Evolutionary conservation across 1,284 basidiomycete genomes (phyloP).

Genomic region (Heterobasidion parviporum): DNA sequence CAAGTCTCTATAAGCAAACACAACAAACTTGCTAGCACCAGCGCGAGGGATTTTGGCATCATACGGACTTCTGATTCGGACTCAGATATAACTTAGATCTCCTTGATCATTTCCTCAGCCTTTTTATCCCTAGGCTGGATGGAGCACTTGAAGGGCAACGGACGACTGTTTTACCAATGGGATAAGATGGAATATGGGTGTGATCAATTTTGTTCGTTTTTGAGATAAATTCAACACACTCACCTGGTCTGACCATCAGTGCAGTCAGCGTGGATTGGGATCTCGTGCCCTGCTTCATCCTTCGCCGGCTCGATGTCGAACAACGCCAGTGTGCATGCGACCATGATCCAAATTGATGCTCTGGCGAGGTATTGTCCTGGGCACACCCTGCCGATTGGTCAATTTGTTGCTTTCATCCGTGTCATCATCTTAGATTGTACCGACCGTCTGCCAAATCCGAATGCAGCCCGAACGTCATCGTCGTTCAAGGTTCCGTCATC

Average conservation of each 20-base stretch:
- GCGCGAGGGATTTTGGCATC: too few relatives aligned
- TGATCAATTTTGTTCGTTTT: too few relatives aligned
- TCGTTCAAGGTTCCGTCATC: constrained; percentile 7
- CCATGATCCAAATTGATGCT: constrained; percentile 8
- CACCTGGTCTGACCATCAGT: neutral
- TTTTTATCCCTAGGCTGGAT: neutral
- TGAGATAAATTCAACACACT: neutral
- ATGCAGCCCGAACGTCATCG: constrained; percentile 7
- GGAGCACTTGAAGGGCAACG: neutral
- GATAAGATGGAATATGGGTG: too few relatives aligned
- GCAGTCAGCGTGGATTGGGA: neutral
- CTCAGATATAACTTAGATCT: neutral
- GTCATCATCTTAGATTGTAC: neutral
- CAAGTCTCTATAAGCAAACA: neutral
- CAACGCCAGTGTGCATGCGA: constrained; percentile 3
- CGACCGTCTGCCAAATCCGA: constrained; percentile 8
- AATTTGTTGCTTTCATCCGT: too few relatives aligned
- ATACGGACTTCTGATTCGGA: too few relatives aligned
- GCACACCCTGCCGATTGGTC: constrained; percentile 5
- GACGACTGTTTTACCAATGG: neutral
- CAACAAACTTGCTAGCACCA: neutral
- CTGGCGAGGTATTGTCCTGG: constrained; percentile 12
- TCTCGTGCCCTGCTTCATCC: neutral
- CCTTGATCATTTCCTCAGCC: neutral
- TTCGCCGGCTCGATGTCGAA: constrained; percentile 4